Evolutionary conservation across 768 basidiomycete species (phyloP).

Genomic region (Trametes meyenii): DNA sequence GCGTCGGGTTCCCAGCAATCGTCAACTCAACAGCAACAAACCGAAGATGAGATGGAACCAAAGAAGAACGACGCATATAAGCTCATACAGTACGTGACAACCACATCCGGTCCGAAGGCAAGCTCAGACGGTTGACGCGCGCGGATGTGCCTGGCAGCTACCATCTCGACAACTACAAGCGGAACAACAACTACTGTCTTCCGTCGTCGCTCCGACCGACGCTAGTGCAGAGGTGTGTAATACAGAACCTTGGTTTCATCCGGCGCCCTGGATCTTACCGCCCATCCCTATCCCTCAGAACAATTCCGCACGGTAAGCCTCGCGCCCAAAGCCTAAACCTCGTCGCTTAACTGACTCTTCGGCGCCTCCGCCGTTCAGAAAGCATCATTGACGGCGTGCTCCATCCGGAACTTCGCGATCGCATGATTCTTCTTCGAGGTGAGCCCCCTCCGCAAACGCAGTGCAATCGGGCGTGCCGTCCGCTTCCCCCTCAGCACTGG

Average conservation of each 20-base stretch:
- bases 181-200: conserved; percentile 84
- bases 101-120: background rate
- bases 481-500: background rate
- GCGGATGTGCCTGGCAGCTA: conserved; percentile 51
- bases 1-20: conserved; percentile 10
- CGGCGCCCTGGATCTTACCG: conserved; percentile 8
- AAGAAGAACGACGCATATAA: conserved; percentile 81
- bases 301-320: conserved; percentile 77
- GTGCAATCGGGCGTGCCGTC: too few species aligned
- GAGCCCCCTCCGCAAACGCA: conserved; percentile 24
- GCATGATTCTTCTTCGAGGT: conserved; percentile 89
- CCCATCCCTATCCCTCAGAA: conserved; percentile 44
- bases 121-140: background rate
- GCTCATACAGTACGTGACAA: conserved; percentile 64
- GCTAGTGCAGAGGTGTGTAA: conserved; percentile 72
- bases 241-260: background rate
- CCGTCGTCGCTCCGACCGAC: conserved; percentile 89
- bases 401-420: conserved; percentile 87
- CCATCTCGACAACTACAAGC: conserved; percentile 87
- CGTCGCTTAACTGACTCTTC: conserved; percentile 15
- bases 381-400: conserved; percentile 89
- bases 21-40: conserved; percentile 20
- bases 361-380: conserved; percentile 50
- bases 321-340: conserved; percentile 4
- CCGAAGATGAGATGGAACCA: conserved; percentile 68